phyloP scores from a whole-genome alignment of 2,329 filamentous ascomycete species.

The Hyphodiscus sp. region DNA sequence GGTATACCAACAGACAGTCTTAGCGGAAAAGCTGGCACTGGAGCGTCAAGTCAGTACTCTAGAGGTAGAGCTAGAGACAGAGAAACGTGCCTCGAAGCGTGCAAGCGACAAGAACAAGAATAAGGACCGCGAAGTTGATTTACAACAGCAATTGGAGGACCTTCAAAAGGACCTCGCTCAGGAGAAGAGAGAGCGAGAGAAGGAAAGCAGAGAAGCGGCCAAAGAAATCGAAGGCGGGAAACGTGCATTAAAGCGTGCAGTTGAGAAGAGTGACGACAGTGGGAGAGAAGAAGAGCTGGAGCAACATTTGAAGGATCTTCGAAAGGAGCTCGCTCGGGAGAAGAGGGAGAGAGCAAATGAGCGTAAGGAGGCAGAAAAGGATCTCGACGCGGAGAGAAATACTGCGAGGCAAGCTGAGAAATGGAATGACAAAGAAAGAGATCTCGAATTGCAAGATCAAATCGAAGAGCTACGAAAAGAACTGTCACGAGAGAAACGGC shows the following conservation, averaged over 20 bases:
- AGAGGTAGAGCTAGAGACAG: constrained; percentile 77
- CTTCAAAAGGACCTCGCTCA: constrained; percentile 31
- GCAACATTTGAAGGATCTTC: constrained; percentile 24
- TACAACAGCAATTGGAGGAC: constrained; percentile 36
- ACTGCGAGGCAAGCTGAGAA: constrained; percentile 26
- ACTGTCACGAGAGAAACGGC: constrained; percentile 33
- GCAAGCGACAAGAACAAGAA: constrained; percentile 38
- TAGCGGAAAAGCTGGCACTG: constrained; percentile 73
- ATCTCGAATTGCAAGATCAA: constrained; percentile 24
- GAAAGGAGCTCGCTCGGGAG: constrained; percentile 32
- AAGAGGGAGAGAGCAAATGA: constrained; percentile 36
- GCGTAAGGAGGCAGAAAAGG: constrained; percentile 35
- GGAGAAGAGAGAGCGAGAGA: constrained; percentile 26
- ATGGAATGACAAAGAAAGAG: constrained; percentile 33
- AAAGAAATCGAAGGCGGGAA: constrained; percentile 22
- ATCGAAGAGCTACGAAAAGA: constrained; percentile 27
- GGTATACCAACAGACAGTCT: constrained; percentile 55
- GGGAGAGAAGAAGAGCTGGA: constrained; percentile 33
- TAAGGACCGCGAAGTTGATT: constrained; percentile 34
- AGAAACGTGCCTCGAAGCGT: constrained; percentile 63
- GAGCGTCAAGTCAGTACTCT: constrained; percentile 71
- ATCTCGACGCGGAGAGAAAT: constrained; percentile 34
- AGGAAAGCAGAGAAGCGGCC: constrained; percentile 18
- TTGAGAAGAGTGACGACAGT: constrained; percentile 30
- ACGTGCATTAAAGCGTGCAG: constrained; percentile 20